These are phyloP conservation scores for Fusarium miscanthi DNA, from an alignment of 2,329 filamentous ascomycete genomes.

Conservation along the genomic window DNA sequence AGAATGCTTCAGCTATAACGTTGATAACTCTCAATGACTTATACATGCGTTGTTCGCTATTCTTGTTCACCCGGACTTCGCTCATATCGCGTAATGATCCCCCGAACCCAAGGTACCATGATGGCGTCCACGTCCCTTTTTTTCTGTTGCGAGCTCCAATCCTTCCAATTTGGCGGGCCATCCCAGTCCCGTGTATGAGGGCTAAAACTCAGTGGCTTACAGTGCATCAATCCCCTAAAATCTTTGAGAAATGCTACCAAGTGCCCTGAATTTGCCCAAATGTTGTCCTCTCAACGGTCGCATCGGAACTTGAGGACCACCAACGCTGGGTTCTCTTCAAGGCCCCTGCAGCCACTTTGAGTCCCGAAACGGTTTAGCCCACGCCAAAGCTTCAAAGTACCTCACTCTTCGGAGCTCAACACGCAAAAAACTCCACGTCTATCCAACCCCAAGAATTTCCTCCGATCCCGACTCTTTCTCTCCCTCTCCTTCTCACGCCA, in stretches of 20 bases:
- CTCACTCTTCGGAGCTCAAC: slow-evolving; percentile 55
- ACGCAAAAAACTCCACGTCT: slow-evolving; percentile 53
- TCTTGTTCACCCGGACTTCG: slow-evolving; percentile 30
- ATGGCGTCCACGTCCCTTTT: slow-evolving; percentile 32
- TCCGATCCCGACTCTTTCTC: slow-evolving; percentile 48
- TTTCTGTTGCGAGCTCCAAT: slow-evolving; percentile 11
- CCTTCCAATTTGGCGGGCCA: slow-evolving; percentile 26
- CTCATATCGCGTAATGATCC: slow-evolving; percentile 40
- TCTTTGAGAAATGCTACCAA: neutral
- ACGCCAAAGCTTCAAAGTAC: slow-evolving; percentile 49
- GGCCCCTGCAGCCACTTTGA: slow-evolving; percentile 32
- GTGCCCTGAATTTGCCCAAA: slow-evolving; percentile 15
- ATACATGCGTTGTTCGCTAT: neutral
- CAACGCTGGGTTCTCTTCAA: slow-evolving; percentile 22
- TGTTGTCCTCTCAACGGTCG: slow-evolving; percentile 36
- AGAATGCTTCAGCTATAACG: neutral
- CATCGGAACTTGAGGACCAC: slow-evolving; percentile 19
- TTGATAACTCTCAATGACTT: neutral
- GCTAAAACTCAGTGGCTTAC: slow-evolving; percentile 7
- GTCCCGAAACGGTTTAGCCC: slow-evolving; percentile 42
- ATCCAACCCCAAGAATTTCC: slow-evolving; percentile 53
- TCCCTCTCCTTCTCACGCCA: slow-evolving; percentile 50
- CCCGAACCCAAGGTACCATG: slow-evolving; percentile 39
- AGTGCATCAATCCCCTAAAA: slow-evolving; percentile 18
- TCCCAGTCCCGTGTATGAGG: slow-evolving; percentile 5